Conservation (phyloP, 371 early-diverging fungal genomes). For the Mortierella sp. region DNA sequence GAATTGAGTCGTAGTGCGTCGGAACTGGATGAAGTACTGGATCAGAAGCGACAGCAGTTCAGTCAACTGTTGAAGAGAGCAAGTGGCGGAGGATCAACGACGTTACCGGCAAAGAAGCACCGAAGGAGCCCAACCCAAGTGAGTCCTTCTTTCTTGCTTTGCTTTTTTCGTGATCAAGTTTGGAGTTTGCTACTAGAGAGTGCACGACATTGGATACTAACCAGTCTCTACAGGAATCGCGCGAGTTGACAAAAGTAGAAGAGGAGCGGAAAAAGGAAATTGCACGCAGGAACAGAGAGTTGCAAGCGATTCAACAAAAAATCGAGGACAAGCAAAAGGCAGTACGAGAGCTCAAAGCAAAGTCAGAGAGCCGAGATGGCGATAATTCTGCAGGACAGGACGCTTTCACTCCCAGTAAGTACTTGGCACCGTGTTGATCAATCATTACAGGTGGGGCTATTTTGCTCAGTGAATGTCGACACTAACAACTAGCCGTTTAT, state of each 20-base stretch:
- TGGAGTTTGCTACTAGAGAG: not conserved
- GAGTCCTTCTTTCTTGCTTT: not conserved
- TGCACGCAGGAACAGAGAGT: constrained; percentile 19
- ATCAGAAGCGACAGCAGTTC: constrained; percentile 44
- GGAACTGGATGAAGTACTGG: constrained; percentile 42
- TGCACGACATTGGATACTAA: not conserved
- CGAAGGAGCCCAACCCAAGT: constrained; percentile 15
- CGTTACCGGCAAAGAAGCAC: constrained; percentile 2
- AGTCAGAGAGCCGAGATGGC: constrained; percentile 7
- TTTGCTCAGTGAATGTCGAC: not conserved
- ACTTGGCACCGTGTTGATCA: too few relatives aligned
- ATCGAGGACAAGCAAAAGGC: constrained; percentile 32
- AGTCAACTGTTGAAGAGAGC: constrained; percentile 19
- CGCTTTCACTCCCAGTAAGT: constrained; percentile 40
- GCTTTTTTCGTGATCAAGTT: too few relatives aligned
- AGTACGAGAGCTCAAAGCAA: constrained; percentile 15
- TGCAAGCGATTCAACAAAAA: constrained; percentile 28
- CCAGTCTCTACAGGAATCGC: constrained; percentile 24
- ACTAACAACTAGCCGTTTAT: not conserved
- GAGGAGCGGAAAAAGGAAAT: constrained; percentile 35
- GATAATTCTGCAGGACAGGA: constrained; percentile 1
- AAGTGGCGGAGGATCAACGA: constrained; percentile 10
- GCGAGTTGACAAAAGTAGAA: constrained; percentile 23
- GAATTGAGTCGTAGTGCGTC: constrained; percentile 37
- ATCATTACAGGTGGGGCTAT: too few relatives aligned